Conservation (phyloP, 306 rosid species). For the Rosa multiflora region DNA sequence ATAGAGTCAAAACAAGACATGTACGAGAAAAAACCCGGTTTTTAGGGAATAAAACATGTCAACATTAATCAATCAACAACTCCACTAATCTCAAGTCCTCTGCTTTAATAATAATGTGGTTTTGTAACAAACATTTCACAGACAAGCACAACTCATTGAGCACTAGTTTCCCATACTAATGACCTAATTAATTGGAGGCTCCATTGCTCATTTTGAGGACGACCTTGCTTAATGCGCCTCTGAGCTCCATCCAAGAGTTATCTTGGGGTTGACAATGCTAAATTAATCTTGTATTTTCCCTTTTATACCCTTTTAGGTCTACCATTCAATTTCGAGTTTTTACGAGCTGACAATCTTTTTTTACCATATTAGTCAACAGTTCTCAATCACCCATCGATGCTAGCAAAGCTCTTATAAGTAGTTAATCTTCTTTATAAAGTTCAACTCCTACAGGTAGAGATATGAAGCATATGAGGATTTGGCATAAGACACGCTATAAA, state of each 20-base stretch:
- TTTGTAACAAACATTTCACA: slow-evolving; percentile 52
- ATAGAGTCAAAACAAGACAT: slow-evolving; percentile 52
- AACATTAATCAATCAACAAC: slow-evolving; percentile 63
- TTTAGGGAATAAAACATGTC: slow-evolving; percentile 79
- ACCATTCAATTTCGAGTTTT: slow-evolving; percentile 4
- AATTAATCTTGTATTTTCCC: slow-evolving; percentile 27
- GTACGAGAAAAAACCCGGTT: slow-evolving; percentile 62
- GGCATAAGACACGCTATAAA: not conserved
- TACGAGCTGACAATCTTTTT: not conserved
- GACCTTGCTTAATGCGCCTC: slow-evolving; percentile 50
- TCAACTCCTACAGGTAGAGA: slow-evolving; percentile 17
- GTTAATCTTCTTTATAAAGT: slow-evolving; percentile 25
- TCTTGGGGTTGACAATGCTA: slow-evolving; percentile 55
- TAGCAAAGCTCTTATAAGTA: not conserved
- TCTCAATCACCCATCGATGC: not conserved
- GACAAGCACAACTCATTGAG: slow-evolving; percentile 81
- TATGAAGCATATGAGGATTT: not conserved
- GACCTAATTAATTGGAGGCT: slow-evolving; percentile 33
- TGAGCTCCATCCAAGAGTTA: slow-evolving; percentile 56
- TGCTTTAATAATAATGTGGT: slow-evolving; percentile 45
- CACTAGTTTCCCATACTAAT: slow-evolving; percentile 57
- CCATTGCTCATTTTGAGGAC: slow-evolving; percentile 73
- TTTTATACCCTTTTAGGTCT: slow-evolving; percentile 28
- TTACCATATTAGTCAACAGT: slow-evolving; percentile 6
- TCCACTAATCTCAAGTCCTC: slow-evolving; percentile 57